These are phyloP conservation scores for Kitagawia praeruptora DNA, from an alignment of 129 eudicot species.

Conservation along the genomic window DNA sequence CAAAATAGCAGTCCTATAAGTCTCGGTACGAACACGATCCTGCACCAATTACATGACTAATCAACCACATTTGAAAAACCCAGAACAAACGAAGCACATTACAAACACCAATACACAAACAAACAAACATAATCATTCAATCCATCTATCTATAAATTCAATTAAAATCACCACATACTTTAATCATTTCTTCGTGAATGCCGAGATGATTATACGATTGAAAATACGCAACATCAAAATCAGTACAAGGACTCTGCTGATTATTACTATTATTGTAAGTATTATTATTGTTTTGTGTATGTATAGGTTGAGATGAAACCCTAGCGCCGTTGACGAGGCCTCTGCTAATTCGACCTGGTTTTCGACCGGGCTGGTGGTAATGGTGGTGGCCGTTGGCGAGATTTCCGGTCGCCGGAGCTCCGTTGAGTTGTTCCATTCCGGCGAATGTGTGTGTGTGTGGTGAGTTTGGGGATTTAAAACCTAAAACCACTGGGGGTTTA, in stretches of 20 bases:
- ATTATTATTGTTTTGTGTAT: slow-evolving; percentile 6
- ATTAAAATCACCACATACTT: slow-evolving; percentile 27
- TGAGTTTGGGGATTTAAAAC: background rate
- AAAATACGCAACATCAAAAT: slow-evolving; percentile 81
- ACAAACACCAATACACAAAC: background rate
- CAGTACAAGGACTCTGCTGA: slow-evolving; percentile 59
- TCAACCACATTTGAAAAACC: background rate
- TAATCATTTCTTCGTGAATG: slow-evolving; percentile 96
- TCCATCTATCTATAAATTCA: background rate
- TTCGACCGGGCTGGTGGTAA: slow-evolving; percentile 25
- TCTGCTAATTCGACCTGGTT: slow-evolving; percentile 34
- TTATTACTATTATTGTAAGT: background rate
- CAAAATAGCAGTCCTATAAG: slow-evolving; percentile 80
- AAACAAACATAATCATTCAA: background rate
- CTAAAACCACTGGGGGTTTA: slow-evolving; percentile 4
- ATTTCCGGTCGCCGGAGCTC: slow-evolving; percentile 21
- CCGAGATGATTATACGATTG: slow-evolving; percentile 90
- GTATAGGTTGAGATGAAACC: slow-evolving; percentile 33
- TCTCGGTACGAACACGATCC: slow-evolving; percentile 92
- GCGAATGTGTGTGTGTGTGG: background rate
- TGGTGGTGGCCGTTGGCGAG: slow-evolving; percentile 36
- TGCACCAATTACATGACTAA: slow-evolving; percentile 22
- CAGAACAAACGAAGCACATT: background rate
- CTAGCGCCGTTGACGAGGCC: too few relatives aligned
- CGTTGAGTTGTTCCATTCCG: slow-evolving; percentile 29